Base-by-base conservation (phyloP, 139 green algal species). In the Picochlorum sp. region DNA sequence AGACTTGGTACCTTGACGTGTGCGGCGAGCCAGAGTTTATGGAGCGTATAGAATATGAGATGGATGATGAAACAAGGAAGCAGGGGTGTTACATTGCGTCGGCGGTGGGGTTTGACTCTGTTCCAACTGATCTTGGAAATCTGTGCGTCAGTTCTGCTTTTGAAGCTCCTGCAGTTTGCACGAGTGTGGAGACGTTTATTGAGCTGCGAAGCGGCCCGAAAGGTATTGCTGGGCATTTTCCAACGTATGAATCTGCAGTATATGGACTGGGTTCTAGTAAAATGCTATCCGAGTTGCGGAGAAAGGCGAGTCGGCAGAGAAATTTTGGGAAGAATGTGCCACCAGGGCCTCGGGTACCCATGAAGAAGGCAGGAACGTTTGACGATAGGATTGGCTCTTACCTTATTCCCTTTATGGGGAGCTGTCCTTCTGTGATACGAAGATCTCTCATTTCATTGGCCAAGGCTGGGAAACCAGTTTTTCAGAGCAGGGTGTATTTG, bases 11-110 rank as follows among this genome's bases (percentile, higher is more conserved):
- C 50, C 54, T 87, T 18, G 81, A 89, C 55, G 59, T 89, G 1
- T 82, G 64, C 14, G 81, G 81, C 0, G 81, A 89, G 65, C 81
- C 81, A 76, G 81, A 88, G 58, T 86, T 86, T 62, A 86, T 88
- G 14, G 81, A 88, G 68, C 35, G 60, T 2, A 76, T 86, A 65
- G 70, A 83, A 68, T 54, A 71, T 3, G 57, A 44, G 24, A 79
- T 80, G 49, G 12, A 51, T 24, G 59, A 68, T 9, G 31, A 52
- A 18, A 79, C 81, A 2, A 16, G 39, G 7, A 39, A 57, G 3
- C 51, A 54, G 7, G 71, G 65, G 10, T 63, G 50, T 24, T 66
- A 73, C 55, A 60, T 86, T 22, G 74, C 68, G 1, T 81, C 60
- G 20, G 81, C 79, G 6, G 55, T 68, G 9, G 81, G 73, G 3